These are phyloP conservation scores for Trypanosoma melophagium DNA, from an alignment of 208 protist species.

Conservation along the genomic window DNA sequence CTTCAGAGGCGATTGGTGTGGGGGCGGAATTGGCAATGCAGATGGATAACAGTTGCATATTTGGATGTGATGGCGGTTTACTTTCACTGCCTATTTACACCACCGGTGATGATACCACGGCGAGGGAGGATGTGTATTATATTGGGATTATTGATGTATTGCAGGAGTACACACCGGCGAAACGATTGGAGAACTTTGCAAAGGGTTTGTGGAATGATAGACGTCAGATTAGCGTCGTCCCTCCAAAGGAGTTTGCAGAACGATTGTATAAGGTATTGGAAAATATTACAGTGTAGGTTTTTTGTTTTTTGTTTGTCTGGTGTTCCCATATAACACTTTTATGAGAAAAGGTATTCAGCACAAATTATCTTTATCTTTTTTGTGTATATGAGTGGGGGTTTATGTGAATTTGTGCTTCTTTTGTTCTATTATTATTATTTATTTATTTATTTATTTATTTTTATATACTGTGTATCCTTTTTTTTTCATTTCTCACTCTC, in stretches of 20 bases:
- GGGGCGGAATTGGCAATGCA: not conserved
- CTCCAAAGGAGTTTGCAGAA: slow-evolving; percentile 77
- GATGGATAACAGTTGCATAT: slow-evolving; percentile 50
- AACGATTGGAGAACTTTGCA: slow-evolving; percentile 86
- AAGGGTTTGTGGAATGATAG: slow-evolving; percentile 78
- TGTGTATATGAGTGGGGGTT: no score
- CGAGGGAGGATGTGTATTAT: slow-evolving; percentile 89
- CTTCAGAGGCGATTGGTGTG: slow-evolving; percentile 19
- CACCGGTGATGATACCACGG: slow-evolving; percentile 61
- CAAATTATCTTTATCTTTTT: no score
- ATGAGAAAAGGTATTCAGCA: no score
- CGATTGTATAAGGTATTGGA: slow-evolving; percentile 81
- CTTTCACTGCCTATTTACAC: slow-evolving; percentile 78
- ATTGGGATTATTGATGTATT: slow-evolving; percentile 93
- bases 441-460: slow-evolving; percentile 3
- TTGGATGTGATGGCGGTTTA: slow-evolving; percentile 80
- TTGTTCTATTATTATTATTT: slow-evolving; percentile 10
- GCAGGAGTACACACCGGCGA: slow-evolving; percentile 85
- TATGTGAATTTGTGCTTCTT: not conserved
- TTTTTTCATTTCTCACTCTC: not conserved
- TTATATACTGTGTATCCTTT: not conserved
- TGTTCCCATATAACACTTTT: no score
- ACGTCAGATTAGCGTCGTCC: slow-evolving; percentile 80
- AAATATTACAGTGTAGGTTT: slow-evolving; percentile 62
- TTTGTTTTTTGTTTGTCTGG: slow-evolving; percentile 13